A percentile compares a stretch with the other conserved stretches of the same genome.
phyloP scores from a whole-genome alignment of 208 protist species.

The Vickermania spadyakhi region DNA sequence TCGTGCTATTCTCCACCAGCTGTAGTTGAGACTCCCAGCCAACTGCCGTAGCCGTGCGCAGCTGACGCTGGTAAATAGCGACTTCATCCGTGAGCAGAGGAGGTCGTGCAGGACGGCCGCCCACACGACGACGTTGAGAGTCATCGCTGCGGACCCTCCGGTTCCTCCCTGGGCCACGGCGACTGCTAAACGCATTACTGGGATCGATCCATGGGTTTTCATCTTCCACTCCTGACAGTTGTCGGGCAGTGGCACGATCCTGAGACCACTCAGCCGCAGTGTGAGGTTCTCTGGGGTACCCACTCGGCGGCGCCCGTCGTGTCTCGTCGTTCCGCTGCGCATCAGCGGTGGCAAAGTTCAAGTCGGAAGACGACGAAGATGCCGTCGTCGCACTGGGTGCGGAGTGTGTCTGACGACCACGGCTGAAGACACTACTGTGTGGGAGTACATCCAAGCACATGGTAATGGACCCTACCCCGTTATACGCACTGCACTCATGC shows the following conservation, averaged over 20 bases:
- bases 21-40: neutral
- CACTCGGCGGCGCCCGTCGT: neutral
- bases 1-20: constrained; percentile 9
- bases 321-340: neutral
- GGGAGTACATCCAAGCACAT: constrained; percentile 79
- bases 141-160: too few species aligned
- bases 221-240: too few species aligned
- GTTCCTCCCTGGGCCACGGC: neutral
- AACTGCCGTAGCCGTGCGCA: neutral
- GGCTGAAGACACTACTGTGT: neutral
- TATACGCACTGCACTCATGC: constrained; percentile 88
- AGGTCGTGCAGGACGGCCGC: too few species aligned
- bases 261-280: too few species aligned
- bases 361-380: too few species aligned
- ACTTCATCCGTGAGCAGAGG: neutral
- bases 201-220: neutral
- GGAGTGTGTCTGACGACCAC: neutral
- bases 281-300: too few species aligned
- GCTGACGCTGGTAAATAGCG: neutral
- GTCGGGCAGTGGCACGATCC: too few species aligned
- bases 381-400: neutral
- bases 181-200: neutral
- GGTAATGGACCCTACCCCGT: constrained; percentile 38
- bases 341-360: too few species aligned
- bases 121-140: neutral